Evolutionary conservation across 2,329 filamentous ascomycete species (phyloP), one percentile per base, ranked within the genome.

Genomic region (Ophiostoma piceae): DNA sequence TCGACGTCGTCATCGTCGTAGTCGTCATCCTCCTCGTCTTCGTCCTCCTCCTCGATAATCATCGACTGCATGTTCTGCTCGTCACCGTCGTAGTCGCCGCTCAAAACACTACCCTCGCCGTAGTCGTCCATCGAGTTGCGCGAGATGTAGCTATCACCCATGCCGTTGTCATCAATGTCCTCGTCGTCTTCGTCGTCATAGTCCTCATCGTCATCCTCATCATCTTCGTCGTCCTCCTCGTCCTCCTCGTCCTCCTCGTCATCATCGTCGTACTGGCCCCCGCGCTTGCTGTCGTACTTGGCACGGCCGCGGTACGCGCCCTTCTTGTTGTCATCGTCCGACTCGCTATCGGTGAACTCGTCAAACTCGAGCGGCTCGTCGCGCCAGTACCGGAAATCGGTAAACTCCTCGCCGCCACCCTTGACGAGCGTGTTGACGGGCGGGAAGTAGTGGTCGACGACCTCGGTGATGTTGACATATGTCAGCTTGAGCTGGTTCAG

Each of bases 371-470:
- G 84, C 2, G 93, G 92, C 66, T 85, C 85, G 72, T 96, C 91
- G 72, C 96, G 86, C 95, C 95, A 99, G 80, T 96, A 99, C 70
- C 89, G 94, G 80, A 99, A 99, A 78, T 99, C 95, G 0, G 95
- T 99, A 76, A 92, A 99, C 70, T 96, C 91, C 78, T 98, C 95
- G 14, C 94, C 94, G 26, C 94, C 94, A 64, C 91, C 91, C 75
- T 91, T 92, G 22, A 97, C 89, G 39, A 99, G 84, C 35, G 94
- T 89, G 73, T 90, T 92, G 14, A 96, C 90, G 1, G 96, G 92
- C 7, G 95, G 95, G 79, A 99, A 99, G 82, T 97, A 98, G 79
- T 99, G 95, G 77, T 99, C 95, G 7, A 99, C 92, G 71, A 99
- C 90, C 79, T 99, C 96, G 71, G 92, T 90, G 89, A 99, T 99